Evolutionary conservation across 2,329 filamentous ascomycete species (phyloP).

Genomic region (Alternaria sp.): DNA sequence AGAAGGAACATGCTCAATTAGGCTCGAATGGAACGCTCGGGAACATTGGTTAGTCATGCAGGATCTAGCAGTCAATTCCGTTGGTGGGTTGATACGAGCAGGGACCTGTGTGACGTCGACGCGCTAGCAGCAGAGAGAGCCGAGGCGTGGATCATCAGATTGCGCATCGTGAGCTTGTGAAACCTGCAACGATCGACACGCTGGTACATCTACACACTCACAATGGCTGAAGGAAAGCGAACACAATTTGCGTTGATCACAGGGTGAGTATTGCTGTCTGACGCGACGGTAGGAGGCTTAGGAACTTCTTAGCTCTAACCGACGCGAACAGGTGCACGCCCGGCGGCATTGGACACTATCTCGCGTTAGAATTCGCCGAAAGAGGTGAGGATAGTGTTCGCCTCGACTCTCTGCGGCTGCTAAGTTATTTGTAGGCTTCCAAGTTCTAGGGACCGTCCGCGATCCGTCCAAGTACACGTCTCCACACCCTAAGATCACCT

Average conservation of each 20-base stretch:
- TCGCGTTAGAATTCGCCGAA: conserved; percentile 65
- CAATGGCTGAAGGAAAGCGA: conserved; percentile 25
- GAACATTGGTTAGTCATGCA: not conserved
- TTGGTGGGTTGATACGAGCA: not conserved
- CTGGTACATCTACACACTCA: not conserved
- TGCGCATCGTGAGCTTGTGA: not conserved
- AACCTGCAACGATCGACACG: not conserved
- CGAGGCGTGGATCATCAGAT: conserved; percentile 1
- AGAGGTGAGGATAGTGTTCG: conserved; percentile 38
- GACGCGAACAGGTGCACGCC: conserved; percentile 55
- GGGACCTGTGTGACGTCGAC: conserved; percentile 9
- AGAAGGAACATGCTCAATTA: not conserved
- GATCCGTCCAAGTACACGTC: conserved; percentile 59
- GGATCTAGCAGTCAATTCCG: not conserved
- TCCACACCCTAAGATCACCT: conserved; percentile 61
- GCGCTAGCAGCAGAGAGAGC: conserved; percentile 4
- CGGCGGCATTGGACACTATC: conserved; percentile 66
- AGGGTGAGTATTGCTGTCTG: conserved; percentile 35
- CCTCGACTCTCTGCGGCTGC: not conserved
- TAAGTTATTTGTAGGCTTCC: conserved; percentile 51
- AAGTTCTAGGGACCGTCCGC: conserved; percentile 67
- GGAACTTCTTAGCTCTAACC: conserved; percentile 10
- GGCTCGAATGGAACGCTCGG: not conserved
- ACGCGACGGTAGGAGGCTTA: not conserved
- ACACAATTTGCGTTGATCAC: conserved; percentile 49